Evolutionary conservation across 768 basidiomycete genomes (phyloP).

Genomic region (Erythrobasidium yunnanense): DNA sequence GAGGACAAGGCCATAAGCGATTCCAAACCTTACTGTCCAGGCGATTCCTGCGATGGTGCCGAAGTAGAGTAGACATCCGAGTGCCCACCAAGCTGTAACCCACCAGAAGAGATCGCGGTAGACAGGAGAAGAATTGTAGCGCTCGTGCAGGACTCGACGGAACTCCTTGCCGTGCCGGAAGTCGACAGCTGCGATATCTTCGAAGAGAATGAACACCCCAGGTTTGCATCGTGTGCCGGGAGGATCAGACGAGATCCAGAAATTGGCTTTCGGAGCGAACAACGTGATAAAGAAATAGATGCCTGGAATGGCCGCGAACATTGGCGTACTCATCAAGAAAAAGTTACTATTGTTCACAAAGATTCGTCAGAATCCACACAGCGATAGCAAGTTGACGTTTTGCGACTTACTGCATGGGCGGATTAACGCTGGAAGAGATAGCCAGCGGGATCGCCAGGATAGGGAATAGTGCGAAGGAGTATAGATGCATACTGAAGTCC

Average conservation of each 20-base stretch:
- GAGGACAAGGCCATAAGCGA: slow-evolving; percentile 32
- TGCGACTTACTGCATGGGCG: slow-evolving; percentile 5
- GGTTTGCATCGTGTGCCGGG: slow-evolving; percentile 36
- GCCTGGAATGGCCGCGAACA: slow-evolving; percentile 22
- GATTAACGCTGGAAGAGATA: slow-evolving; percentile 29
- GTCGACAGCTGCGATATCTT: slow-evolving; percentile 39
- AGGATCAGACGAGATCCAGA: slow-evolving; percentile 35
- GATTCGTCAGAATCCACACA: too few species aligned
- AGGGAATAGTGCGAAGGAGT: slow-evolving; percentile 29
- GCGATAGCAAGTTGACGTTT: neutral
- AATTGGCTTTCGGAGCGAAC: slow-evolving; percentile 1
- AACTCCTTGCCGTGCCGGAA: slow-evolving; percentile 34
- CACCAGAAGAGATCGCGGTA: slow-evolving; percentile 34
- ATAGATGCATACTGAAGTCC: slow-evolving; percentile 31
- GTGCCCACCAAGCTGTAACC: slow-evolving; percentile 34
- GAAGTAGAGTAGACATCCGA: slow-evolving; percentile 29
- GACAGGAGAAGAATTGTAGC: slow-evolving; percentile 37
- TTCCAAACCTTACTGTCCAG: slow-evolving; percentile 31
- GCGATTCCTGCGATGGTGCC: slow-evolving; percentile 32
- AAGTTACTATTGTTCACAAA: too few species aligned
- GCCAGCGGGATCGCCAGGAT: slow-evolving; percentile 32
- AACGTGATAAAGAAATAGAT: slow-evolving; percentile 34
- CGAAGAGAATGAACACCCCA: slow-evolving; percentile 34
- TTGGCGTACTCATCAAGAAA: neutral
- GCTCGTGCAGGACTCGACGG: slow-evolving; percentile 29